A percentile compares a stretch with the other conserved stretches of the same genome.
These are phyloP conservation scores for Aspergillus aculeatus DNA, from an alignment of 2,329 filamentous ascomycete genomes.

Conservation along the genomic window DNA sequence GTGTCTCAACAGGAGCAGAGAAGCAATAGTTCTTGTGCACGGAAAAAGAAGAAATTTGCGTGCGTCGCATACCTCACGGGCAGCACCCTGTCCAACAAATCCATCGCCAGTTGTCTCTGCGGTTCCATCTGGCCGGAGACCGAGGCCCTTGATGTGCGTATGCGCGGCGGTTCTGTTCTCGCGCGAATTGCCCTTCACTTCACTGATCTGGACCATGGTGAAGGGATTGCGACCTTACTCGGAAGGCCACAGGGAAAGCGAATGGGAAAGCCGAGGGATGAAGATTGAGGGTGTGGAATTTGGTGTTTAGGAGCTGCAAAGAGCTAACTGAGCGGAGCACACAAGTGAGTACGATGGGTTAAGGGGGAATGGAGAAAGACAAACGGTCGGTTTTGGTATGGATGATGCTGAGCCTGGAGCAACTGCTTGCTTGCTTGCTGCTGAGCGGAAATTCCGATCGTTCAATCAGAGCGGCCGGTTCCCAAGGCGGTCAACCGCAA, in stretches of 20 bases:
- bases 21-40: not conserved
- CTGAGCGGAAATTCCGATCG: conserved; percentile 37
- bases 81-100: conserved; percentile 84
- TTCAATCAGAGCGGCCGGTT: conserved; percentile 28
- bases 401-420: conserved; percentile 11
- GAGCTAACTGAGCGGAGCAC: conserved; percentile 7
- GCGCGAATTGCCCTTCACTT: conserved; percentile 90
- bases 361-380: not conserved
- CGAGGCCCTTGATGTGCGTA: conserved; percentile 95
- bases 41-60: not conserved
- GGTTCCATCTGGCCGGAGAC: conserved; percentile 78
- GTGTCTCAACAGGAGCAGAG: not conserved
- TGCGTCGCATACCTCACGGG: conserved; percentile 70
- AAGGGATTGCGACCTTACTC: conserved; percentile 26
- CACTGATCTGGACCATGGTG: conserved; percentile 82
- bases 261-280: not conserved
- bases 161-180: conserved; percentile 95
- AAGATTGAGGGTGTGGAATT: not conserved
- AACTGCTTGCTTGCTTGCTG: conserved; percentile 12
- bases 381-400: not conserved
- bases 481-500: conserved; percentile 36
- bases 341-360: conserved; percentile 10
- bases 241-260: conserved; percentile 19
- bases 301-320: conserved; percentile 9
- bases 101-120: conserved; percentile 77